Conservation (phyloP, 1,139 yeast genomes). For the Yamadazyma diospyri region DNA sequence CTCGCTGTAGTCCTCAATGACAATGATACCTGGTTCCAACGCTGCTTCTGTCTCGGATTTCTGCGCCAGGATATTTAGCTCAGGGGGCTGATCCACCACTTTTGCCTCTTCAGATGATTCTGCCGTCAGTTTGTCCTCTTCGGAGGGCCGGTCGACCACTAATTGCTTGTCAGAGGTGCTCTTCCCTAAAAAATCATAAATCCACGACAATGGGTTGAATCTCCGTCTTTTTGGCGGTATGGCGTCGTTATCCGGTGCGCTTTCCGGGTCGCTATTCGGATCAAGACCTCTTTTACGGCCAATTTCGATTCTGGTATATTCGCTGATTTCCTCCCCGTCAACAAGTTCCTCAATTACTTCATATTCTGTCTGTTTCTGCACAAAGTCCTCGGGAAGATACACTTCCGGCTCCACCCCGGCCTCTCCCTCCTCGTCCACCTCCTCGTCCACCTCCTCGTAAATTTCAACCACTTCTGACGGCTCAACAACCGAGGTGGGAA, state of each 20-base stretch:
- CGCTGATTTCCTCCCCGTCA: slow-evolving; percentile 8
- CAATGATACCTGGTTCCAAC: too few relatives aligned
- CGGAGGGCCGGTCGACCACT: too few relatives aligned
- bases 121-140: neutral
- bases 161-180: too few relatives aligned
- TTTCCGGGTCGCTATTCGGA: too few relatives aligned
- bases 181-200: too few relatives aligned
- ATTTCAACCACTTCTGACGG: slow-evolving; percentile 10
- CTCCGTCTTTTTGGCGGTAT: slow-evolving; percentile 1
- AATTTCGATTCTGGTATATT: slow-evolving; percentile 4
- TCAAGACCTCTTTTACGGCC: slow-evolving; percentile 1
- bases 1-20: too few relatives aligned
- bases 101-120: neutral
- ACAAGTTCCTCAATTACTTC: slow-evolving; percentile 12
- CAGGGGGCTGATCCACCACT: too few relatives aligned
- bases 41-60: too few relatives aligned
- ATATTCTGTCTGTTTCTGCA: slow-evolving; percentile 5
- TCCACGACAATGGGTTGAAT: slow-evolving; percentile 6
- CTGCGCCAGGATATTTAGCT: too few relatives aligned
- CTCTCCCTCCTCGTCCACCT: slow-evolving; percentile 7
- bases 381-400: slow-evolving; percentile 4
- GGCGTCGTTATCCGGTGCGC: neutral
- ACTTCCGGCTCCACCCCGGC: slow-evolving; percentile 8
- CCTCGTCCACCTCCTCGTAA: slow-evolving; percentile 9
- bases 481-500: slow-evolving; percentile 10